Evolutionary conservation across 306 rosid genomes (phyloP).

Genomic region (Quercus dentata): DNA sequence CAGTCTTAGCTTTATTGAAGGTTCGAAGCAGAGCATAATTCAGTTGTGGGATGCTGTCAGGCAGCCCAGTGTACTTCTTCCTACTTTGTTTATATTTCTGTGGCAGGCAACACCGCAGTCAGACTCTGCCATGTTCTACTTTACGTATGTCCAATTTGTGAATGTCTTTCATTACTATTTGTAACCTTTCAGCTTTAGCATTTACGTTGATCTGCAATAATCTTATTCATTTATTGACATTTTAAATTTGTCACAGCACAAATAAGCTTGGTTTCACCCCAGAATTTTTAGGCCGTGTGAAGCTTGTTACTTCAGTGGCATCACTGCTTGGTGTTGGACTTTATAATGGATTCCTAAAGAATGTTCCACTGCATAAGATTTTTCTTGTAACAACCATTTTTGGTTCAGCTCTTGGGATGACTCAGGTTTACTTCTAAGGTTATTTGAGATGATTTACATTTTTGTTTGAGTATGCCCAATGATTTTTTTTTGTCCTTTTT

Average conservation of each 20-base stretch:
- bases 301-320: slow-evolving; percentile 91
- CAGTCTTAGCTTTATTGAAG: slow-evolving; percentile 48
- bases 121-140: slow-evolving; percentile 97
- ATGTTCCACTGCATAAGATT: slow-evolving; percentile 68
- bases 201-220: slow-evolving; percentile 19
- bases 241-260: slow-evolving; percentile 59
- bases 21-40: slow-evolving; percentile 63
- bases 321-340: slow-evolving; percentile 90
- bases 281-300: slow-evolving; percentile 91
- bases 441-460: background rate
- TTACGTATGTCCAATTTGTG: slow-evolving; percentile 56
- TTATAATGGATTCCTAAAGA: slow-evolving; percentile 89
- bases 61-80: slow-evolving; percentile 78
- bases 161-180: slow-evolving; percentile 13
- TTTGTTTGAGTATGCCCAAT: slow-evolving; percentile 7
- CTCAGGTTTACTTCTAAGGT: slow-evolving; percentile 53
- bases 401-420: slow-evolving; percentile 93
- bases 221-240: background rate
- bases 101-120: slow-evolving; percentile 99
- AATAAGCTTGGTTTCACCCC: slow-evolving; percentile 89
- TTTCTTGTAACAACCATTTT: slow-evolving; percentile 65
- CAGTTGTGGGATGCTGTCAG: slow-evolving; percentile 76
- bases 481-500: slow-evolving; percentile 1
- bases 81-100: slow-evolving; percentile 85
- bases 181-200: background rate